phyloP scores from a whole-genome alignment of 768 basidiomycete species.

The Amanita thiersii region DNA sequence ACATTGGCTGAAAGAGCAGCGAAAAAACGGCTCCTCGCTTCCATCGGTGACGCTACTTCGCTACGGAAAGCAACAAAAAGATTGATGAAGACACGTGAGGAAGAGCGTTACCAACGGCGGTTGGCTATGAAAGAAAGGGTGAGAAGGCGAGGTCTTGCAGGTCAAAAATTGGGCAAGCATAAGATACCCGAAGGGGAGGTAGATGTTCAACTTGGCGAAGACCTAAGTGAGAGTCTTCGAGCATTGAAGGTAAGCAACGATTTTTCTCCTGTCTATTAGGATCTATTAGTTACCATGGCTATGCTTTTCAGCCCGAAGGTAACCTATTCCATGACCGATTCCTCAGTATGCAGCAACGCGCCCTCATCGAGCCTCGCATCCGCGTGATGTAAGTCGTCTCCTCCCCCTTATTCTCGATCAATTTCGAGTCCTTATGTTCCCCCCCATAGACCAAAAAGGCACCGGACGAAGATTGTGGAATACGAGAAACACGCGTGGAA shows the following conservation, averaged over 20 bases:
- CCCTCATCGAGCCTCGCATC: slow-evolving; percentile 80
- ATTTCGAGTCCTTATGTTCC: slow-evolving; percentile 3
- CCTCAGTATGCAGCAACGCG: slow-evolving; percentile 79
- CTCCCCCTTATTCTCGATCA: not conserved
- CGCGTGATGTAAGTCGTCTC: slow-evolving; percentile 53
- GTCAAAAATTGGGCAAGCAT: slow-evolving; percentile 75
- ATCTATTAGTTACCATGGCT: not conserved
- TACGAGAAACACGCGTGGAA: slow-evolving; percentile 82
- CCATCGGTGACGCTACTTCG: slow-evolving; percentile 46
- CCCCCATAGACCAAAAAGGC: slow-evolving; percentile 45
- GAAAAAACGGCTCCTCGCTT: slow-evolving; percentile 51
- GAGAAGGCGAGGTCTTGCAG: slow-evolving; percentile 54
- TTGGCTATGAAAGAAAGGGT: slow-evolving; percentile 39
- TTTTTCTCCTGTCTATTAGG: not conserved
- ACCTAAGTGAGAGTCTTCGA: slow-evolving; percentile 77
- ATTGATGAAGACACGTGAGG: slow-evolving; percentile 29
- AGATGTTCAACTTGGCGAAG: slow-evolving; percentile 87
- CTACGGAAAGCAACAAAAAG: slow-evolving; percentile 36
- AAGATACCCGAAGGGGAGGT: slow-evolving; percentile 58
- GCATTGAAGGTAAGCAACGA: slow-evolving; percentile 75
- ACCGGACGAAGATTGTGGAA: slow-evolving; percentile 44
- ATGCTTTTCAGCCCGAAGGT: slow-evolving; percentile 67
- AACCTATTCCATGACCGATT: slow-evolving; percentile 90
- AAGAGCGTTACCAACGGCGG: slow-evolving; percentile 33
- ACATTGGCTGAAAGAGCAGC: slow-evolving; percentile 50